Evolutionary conservation across 2,329 filamentous ascomycete genomes (phyloP).

Genomic region (Calonectria pauciramosa): DNA sequence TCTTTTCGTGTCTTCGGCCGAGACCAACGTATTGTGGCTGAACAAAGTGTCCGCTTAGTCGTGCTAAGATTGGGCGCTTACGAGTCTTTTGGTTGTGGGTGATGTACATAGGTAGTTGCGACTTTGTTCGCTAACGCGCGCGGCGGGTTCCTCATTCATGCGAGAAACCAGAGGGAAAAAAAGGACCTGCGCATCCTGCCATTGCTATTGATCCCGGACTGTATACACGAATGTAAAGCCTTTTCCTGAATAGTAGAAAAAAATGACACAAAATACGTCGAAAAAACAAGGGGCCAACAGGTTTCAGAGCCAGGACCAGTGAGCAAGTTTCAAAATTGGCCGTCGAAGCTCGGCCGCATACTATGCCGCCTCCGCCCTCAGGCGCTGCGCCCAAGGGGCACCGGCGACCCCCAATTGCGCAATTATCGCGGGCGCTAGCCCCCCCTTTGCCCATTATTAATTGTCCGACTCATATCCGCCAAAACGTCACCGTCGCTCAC

Average conservation of each 20-base stretch:
- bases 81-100: background rate
- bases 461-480: conserved; percentile 28
- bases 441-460: conserved; percentile 41
- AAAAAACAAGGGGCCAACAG: conserved; percentile 31
- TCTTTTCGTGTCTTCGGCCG: background rate
- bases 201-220: no score
- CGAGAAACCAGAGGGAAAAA: background rate
- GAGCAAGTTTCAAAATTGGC: conserved; percentile 42
- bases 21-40: background rate
- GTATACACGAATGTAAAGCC: no score
- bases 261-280: background rate
- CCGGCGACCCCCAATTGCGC: conserved; percentile 40
- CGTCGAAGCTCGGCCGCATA: conserved; percentile 8
- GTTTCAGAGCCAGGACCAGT: conserved; percentile 37
- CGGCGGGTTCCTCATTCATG: background rate
- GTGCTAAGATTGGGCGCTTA: conserved; percentile 1
- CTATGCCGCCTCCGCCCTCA: conserved; percentile 9
- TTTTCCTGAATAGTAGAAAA: background rate
- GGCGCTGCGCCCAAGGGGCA: conserved; percentile 1
- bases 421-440: conserved; percentile 40
- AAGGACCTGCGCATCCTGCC: background rate
- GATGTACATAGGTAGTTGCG: background rate
- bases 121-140: background rate
- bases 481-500: conserved; percentile 30
- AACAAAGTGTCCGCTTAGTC: background rate